Base-by-base conservation (phyloP, 345 rosid species). In the Murraya koenigii region DNA sequence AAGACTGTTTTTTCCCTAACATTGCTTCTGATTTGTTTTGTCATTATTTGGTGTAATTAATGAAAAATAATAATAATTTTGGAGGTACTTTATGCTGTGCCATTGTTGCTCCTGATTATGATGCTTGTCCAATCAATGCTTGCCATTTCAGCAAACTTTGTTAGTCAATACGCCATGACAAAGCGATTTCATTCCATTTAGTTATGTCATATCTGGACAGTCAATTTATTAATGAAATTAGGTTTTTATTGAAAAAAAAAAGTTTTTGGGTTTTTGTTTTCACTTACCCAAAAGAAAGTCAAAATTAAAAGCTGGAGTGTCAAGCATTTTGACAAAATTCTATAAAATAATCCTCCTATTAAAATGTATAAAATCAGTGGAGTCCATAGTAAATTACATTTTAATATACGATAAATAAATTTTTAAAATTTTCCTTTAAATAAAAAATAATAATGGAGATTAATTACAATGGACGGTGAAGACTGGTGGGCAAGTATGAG, bases 11-110 rank as follows among this genome's bases (percentile, higher is more conserved):
- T 64, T 62, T 63, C 17, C 3, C 3, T 22, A 7, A 9, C 26
- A 52, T 5, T 17, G 41, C 33, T 70, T 52, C 39, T 49, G 26
- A 11, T 70, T 28, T 17, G 15, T 52, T 28, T 70, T 52, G 74
- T 70, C 74, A 28, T 70, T 70, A 30, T 52, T 30, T 52, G 74
- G 28, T 52, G 58, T 30, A 68, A 69, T 69, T 47, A 69, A 17
- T 25, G 20, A 35, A 65, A 61, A 60, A 61, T 13, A 4, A 6
- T 61, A 17, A 6, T 39, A 64, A 32, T 38, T 39, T 41, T 13
- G 71, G 56, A 41, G 71, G 22, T 5, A 13, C 33, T 23, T 13
- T 68, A 23, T 41, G 54, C 19, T 23, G 55, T 67, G 19, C 32
- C 71, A 7, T 5, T 0, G 32, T 41, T 23, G 32, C 20, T 10